Evolutionary conservation across 2,329 filamentous ascomycete genomes (phyloP).

Genomic region (Apiospora kogelbergensis): DNA sequence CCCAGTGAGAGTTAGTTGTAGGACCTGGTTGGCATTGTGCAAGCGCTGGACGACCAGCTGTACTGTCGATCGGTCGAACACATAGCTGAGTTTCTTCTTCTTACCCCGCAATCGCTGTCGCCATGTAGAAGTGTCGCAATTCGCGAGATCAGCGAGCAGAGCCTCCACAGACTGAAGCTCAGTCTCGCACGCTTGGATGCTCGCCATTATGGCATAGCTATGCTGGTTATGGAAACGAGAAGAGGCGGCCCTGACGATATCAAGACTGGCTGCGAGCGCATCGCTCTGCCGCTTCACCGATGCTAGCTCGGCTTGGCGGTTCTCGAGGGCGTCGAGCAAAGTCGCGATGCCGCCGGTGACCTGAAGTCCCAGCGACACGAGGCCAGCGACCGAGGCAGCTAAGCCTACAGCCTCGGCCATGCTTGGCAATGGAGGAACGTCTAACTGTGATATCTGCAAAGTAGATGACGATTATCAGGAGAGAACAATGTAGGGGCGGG

Average conservation of each 20-base stretch:
- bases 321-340: conserved; percentile 1
- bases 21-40: conserved; percentile 3
- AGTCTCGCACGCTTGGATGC: conserved; percentile 4
- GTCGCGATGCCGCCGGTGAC: not conserved
- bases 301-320: not conserved
- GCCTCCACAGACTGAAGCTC: conserved; percentile 8
- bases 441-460: no score
- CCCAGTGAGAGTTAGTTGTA: conserved; percentile 8
- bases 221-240: not conserved
- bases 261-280: conserved; percentile 6
- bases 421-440: no score
- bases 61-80: conserved; percentile 8
- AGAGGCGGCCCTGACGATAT: not conserved
- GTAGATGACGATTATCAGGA: not conserved
- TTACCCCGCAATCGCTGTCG: conserved; percentile 7
- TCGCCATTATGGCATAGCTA: not conserved
- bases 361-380: conserved; percentile 9
- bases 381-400: conserved; percentile 14
- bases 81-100: conserved; percentile 11
- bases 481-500: not conserved
- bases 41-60: conserved; percentile 11
- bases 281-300: not conserved
- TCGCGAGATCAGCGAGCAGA: conserved; percentile 8
- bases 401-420: conserved; percentile 20
- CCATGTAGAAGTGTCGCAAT: conserved; percentile 10